Evolutionary conservation across 495 filamentous ascomycete genomes (phyloP).

Genomic region (Xylaria sp.): DNA sequence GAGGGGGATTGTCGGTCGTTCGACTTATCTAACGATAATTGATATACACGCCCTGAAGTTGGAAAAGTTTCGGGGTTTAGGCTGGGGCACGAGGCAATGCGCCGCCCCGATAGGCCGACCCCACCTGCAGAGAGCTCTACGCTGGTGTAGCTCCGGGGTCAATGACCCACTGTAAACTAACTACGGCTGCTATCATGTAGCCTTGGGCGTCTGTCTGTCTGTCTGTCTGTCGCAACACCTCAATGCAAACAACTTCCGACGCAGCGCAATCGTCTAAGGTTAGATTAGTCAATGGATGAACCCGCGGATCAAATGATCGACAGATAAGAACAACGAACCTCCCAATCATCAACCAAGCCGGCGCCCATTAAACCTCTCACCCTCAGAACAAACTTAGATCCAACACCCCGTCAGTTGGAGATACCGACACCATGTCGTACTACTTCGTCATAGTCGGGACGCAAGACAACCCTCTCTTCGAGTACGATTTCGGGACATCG

Average conservation of each 20-base stretch:
- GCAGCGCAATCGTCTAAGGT: slow-evolving; percentile 13
- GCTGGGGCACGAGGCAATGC: slow-evolving; percentile 20
- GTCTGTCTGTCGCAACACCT: neutral
- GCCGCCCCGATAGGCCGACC: slow-evolving; percentile 12
- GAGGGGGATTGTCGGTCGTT: slow-evolving; percentile 13
- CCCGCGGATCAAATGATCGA: slow-evolving; percentile 38
- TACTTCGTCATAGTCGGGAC: slow-evolving; percentile 96
- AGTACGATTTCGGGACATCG: slow-evolving; percentile 93
- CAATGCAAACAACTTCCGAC: slow-evolving; percentile 28
- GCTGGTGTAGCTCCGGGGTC: neutral
- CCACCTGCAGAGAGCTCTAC: neutral
- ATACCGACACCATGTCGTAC: slow-evolving; percentile 75
- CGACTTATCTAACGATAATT: neutral
- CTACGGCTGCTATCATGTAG: neutral
- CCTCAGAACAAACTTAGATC: neutral
- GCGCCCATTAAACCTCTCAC: neutral
- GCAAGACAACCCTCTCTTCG: slow-evolving; percentile 92
- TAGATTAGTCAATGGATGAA: slow-evolving; percentile 1
- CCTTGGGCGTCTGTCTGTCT: neutral
- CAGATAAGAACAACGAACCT: slow-evolving; percentile 28
- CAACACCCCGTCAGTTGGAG: neutral
- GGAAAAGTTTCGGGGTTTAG: slow-evolving; percentile 26
- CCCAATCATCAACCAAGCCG: neutral
- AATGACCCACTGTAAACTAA: slow-evolving; percentile 24
- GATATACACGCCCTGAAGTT: slow-evolving; percentile 3